Evolutionary conservation across 768 basidiomycete genomes (phyloP), one percentile per base, ranked within the genome.

Genomic region (Collybia nuda): DNA sequence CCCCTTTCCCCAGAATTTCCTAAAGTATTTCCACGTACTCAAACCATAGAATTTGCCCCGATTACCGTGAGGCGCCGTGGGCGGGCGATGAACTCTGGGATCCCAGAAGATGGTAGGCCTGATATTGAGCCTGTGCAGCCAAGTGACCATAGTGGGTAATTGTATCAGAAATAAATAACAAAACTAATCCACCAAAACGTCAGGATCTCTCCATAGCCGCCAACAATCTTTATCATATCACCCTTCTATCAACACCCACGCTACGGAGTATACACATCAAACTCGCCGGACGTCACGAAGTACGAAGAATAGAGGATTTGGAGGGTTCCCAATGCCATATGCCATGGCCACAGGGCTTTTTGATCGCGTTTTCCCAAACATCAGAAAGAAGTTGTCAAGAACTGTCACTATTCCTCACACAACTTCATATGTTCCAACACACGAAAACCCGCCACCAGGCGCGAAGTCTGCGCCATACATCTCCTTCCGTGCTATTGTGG

Each of bases 401-500:
- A 91, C 87, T 0, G 54, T 93, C 32, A 95, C 93, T 1, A 79
- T 95, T 15, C 90, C 90, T 3, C 71, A 74, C 3, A 86, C 88
- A 14, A 81, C 74, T 8, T 85, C 91, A 0, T 62, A 86, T 24
- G 72, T 73, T 5, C 77, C 81, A 6, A 69, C 70, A 48, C 65
- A 63, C 28, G 69, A 63, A 19, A 73, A 67, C 29, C 56, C 55
- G 14, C 60, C 68, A 47, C 63, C 66, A 35, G 79, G 80, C n/a
- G 73, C 71, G 43, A 78, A 70, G 55, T 64, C 69, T 1, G 93
- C 88, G 2, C 73, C 88, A 0, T 98, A 98, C 65, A 86, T 98
- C 51, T 79, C 85, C 1, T 98, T 97, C 62, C 82, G 91, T 40
- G 89, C 92, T 0, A 63, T 80, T 2, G 90, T 94, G n/a, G 90